Evolutionary conservation across 2,329 filamentous ascomycete species (phyloP), one percentile per base, ranked within the genome.

Genomic region (Ceratocystis ficicola): DNA sequence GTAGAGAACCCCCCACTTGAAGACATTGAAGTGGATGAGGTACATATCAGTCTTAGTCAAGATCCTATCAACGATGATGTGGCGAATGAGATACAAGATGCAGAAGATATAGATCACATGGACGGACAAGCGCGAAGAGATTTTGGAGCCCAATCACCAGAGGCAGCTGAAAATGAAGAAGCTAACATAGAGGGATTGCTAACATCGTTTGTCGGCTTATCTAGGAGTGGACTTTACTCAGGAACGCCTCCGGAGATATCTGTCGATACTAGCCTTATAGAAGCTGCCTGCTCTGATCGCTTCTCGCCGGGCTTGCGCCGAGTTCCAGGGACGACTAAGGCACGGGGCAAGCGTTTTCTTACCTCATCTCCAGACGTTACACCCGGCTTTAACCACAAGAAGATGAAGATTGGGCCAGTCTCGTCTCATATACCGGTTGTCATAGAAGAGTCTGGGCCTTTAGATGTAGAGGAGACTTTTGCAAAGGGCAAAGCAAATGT

Each of bases 21-120:
- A 68, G 81, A 78, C 68, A 79, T 86, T 55, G 77, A 86, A 25
- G 84, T 90, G 4, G 86, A 92, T 70, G 86, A 90, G 70, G 76
- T 77, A 36, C 80, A 79, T 25, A 83, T 86, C 30, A 64, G 17
- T 28, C 60, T 60, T 59, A 64, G 41, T 32, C 64, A 66, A 65
- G 52, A 28, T 5, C 12, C 20, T 36, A 20, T 50, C 46, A 30
- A 61, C 25, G 36, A 63, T 28, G 41, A 66, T 32, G 57, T 32
- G 30, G 32, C 44, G 44, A 17, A 59, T 28, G 63, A 28, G 2
- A 52, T 50, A 36, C 50, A 64, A 5, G 46, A 48, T 7, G 36
- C 28, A 22, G 28, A 46, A 20, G 22, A 64, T 30, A 15, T 32
- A 17, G 57, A 65, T 20, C 52, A 30, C 20, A 22, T 55, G 25